phyloP scores from a whole-genome alignment of 2,329 filamentous ascomycete species.

The Scedosporium aurantiacum region DNA sequence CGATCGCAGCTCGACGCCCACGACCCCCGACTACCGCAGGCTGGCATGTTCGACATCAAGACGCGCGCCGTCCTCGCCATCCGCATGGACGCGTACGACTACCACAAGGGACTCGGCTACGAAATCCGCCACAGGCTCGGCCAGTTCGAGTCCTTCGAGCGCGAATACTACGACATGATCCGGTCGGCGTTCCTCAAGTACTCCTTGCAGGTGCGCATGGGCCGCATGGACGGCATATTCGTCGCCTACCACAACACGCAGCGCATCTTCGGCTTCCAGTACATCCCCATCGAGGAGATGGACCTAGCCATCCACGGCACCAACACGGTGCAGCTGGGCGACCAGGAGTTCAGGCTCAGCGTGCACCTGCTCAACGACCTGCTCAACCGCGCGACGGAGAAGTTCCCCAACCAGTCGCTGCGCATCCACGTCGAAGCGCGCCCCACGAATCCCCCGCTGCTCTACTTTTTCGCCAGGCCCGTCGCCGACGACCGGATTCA shows the following conservation, averaged over 20 bases:
- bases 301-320: constrained; percentile 83
- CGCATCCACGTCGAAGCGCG: constrained; percentile 76
- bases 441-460: constrained; percentile 46
- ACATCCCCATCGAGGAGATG: constrained; percentile 78
- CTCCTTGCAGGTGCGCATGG: constrained; percentile 90
- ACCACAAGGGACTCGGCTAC: constrained; percentile 70
- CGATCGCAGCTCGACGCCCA: constrained; percentile 89
- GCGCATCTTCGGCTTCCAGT: constrained; percentile 96
- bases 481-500: constrained; percentile 63
- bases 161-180: constrained; percentile 96
- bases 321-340: constrained; percentile 52
- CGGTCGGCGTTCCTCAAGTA: constrained; percentile 92
- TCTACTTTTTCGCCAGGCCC: constrained; percentile 87
- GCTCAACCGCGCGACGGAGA: constrained; percentile 61
- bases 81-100: constrained; percentile 69
- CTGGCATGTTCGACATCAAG: constrained; percentile 93
- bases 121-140: constrained; percentile 71
- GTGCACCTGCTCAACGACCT: constrained; percentile 68
- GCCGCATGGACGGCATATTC: constrained; percentile 97
- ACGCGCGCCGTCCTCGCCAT: constrained; percentile 86
- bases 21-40: constrained; percentile 75
- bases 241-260: constrained; percentile 92
- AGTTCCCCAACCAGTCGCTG: constrained; percentile 65
- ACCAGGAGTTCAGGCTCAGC: constrained; percentile 77
- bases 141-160: constrained; percentile 81